Evolutionary conservation across 768 basidiomycete genomes (phyloP).

Genomic region (Obba rivulosa): DNA sequence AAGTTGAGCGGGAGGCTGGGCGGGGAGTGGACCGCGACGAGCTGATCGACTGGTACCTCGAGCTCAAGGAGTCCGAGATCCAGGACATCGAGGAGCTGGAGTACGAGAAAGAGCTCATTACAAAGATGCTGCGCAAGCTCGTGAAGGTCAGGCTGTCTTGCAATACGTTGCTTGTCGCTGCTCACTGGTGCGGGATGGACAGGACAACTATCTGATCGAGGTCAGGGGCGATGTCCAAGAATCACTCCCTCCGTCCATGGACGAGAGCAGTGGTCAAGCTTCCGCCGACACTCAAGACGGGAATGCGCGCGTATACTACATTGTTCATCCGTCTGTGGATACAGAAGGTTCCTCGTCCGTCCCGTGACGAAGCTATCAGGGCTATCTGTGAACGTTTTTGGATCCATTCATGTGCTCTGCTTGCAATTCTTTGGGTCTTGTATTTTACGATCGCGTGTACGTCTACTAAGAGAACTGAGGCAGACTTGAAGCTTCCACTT

Average conservation of each 20-base stretch:
- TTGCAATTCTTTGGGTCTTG: constrained; percentile 7
- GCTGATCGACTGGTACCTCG: constrained; percentile 95
- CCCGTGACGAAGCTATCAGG: constrained; percentile 5
- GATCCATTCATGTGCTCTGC: background rate
- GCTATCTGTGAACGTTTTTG: background rate
- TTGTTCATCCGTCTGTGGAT: constrained; percentile 89
- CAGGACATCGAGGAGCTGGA: constrained; percentile 84
- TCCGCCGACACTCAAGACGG: constrained; percentile 40
- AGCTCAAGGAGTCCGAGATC: constrained; percentile 79
- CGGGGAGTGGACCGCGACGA: constrained; percentile 84
- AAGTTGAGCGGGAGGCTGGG: constrained; percentile 70
- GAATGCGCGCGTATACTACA: constrained; percentile 71
- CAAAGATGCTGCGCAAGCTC: constrained; percentile 83
- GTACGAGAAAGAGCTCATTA: constrained; percentile 84
- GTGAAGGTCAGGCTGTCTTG: constrained; percentile 63
- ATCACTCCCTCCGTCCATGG: constrained; percentile 57
- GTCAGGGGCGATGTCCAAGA: constrained; percentile 81
- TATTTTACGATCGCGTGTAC: background rate
- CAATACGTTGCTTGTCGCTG: background rate
- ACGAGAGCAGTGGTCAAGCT: constrained; percentile 52
- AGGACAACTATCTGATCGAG: constrained; percentile 86
- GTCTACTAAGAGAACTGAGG: too few relatives aligned
- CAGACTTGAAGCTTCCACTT: too few relatives aligned
- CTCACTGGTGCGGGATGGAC: constrained; percentile 4
- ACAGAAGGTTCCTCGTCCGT: constrained; percentile 46